Evolutionary conservation across 2,329 filamentous ascomycete species (phyloP).

Genomic region (Paramyrothecium roridum): DNA sequence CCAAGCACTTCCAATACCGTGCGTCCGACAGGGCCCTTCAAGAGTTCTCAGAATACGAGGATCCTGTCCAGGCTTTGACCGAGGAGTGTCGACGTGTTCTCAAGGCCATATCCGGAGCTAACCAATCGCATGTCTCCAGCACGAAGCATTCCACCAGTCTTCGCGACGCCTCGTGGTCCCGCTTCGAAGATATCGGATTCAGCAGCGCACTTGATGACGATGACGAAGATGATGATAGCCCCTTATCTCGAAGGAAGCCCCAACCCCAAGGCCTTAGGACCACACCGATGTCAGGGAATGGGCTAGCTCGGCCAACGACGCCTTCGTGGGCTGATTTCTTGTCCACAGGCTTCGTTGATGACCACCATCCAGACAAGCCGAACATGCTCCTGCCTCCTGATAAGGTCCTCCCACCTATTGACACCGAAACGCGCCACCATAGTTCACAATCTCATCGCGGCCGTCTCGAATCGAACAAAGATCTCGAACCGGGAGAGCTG

Average conservation of each 20-base stretch:
- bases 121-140: constrained; percentile 75
- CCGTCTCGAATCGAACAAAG: constrained; percentile 62
- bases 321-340: constrained; percentile 98
- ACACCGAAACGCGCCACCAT: constrained; percentile 66
- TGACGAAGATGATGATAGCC: constrained; percentile 59
- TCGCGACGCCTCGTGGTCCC: constrained; percentile 89
- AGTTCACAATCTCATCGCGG: constrained; percentile 84
- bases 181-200: constrained; percentile 94
- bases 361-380: constrained; percentile 58
- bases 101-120: constrained; percentile 80
- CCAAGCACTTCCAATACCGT: constrained; percentile 93
- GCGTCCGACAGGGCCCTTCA: constrained; percentile 83
- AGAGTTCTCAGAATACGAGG: constrained; percentile 83
- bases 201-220: constrained; percentile 70
- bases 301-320: constrained; percentile 80
- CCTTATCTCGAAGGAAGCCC: constrained; percentile 34
- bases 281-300: constrained; percentile 65
- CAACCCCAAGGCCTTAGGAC: constrained; percentile 52
- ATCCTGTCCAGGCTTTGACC: constrained; percentile 82
- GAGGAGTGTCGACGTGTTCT: constrained; percentile 93
- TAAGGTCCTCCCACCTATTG: constrained; percentile 84
- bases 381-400: constrained; percentile 85
- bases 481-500: constrained; percentile 86
- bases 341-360: constrained; percentile 86
- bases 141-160: constrained; percentile 69